These are phyloP conservation scores for Amoebophrya sp. DNA, from an alignment of 169 alveolate species.

Conservation along the genomic window DNA sequence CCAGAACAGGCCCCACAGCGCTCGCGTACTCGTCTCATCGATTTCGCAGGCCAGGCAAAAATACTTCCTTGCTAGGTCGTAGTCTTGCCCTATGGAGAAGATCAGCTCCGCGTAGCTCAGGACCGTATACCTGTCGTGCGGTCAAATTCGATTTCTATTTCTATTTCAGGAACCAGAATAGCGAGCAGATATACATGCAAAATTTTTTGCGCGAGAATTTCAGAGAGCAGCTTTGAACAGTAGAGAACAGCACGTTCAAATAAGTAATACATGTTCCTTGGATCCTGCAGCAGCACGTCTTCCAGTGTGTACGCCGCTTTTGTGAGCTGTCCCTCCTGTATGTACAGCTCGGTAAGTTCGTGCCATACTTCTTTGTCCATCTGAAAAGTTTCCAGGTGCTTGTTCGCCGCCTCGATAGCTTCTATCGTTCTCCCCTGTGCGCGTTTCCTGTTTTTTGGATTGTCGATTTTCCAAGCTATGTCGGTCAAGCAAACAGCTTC, in stretches of 20 bases:
- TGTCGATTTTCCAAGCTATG: too few species aligned
- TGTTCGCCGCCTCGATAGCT: neutral
- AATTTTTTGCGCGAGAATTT: too few species aligned
- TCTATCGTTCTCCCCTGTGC: neutral
- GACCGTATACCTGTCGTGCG: conserved; percentile 8
- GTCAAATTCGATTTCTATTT: too few species aligned
- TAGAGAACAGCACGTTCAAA: neutral
- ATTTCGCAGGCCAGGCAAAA: neutral
- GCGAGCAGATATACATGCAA: too few species aligned
- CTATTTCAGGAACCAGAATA: neutral
- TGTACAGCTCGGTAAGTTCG: neutral
- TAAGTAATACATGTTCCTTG: neutral
- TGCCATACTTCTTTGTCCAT: conserved; percentile 20
- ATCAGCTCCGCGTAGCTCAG: neutral
- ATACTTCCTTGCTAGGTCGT: neutral
- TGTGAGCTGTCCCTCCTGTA: neutral
- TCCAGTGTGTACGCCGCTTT: neutral
- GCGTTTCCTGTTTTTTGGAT: neutral
- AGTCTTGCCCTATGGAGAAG: neutral
- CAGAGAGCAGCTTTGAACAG: too few species aligned
- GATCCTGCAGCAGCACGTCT: conserved; percentile 3
- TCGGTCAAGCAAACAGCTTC: too few species aligned
- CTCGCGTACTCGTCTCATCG: neutral
- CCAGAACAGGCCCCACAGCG: conserved; percentile 21
- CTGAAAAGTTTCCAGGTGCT: neutral